Evolutionary conservation across 2,329 filamentous ascomycete species (phyloP).

Genomic region (Aspergillus ruber): DNA sequence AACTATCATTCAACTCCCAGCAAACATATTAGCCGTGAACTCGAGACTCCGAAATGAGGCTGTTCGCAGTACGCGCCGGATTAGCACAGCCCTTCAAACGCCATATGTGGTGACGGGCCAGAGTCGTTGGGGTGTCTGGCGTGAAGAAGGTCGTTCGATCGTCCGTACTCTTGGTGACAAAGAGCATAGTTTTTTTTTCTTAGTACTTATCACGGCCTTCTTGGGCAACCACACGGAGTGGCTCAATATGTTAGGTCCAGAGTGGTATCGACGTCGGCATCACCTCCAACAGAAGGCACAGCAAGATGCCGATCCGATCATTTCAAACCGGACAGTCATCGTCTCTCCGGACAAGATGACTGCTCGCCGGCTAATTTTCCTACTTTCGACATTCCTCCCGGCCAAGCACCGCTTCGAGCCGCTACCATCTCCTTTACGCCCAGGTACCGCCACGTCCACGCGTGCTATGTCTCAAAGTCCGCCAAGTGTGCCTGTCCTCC

Average conservation of each 20-base stretch:
- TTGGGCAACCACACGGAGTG: slow-evolving; percentile 56
- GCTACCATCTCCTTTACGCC: slow-evolving; percentile 32
- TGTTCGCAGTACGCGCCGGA: slow-evolving; percentile 43
- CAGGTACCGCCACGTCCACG: slow-evolving; percentile 40
- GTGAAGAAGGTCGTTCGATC: slow-evolving; percentile 54
- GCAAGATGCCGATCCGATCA: slow-evolving; percentile 41
- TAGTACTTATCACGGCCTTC: slow-evolving; percentile 54
- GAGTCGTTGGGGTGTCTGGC: slow-evolving; percentile 55
- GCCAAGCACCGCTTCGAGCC: slow-evolving; percentile 37
- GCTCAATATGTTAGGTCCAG: slow-evolving; percentile 50
- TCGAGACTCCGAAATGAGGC: slow-evolving; percentile 44
- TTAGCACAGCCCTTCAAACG: slow-evolving; percentile 50
- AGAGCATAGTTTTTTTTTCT: slow-evolving; percentile 55
- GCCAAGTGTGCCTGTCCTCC: slow-evolving; percentile 43
- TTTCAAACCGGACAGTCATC: slow-evolving; percentile 51
- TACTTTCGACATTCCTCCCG: slow-evolving; percentile 54
- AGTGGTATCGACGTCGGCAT: slow-evolving; percentile 49
- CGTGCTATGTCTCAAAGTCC: slow-evolving; percentile 50
- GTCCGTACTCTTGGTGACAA: slow-evolving; percentile 49
- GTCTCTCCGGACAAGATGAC: slow-evolving; percentile 55
- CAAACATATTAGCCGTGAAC: slow-evolving; percentile 41
- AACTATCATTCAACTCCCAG: slow-evolving; percentile 44
- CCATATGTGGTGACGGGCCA: slow-evolving; percentile 53
- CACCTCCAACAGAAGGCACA: slow-evolving; percentile 46
- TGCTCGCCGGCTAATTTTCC: slow-evolving; percentile 51